phyloP scores from a whole-genome alignment of 257 asterid genomes.

The Anisodus tanguticus region DNA sequence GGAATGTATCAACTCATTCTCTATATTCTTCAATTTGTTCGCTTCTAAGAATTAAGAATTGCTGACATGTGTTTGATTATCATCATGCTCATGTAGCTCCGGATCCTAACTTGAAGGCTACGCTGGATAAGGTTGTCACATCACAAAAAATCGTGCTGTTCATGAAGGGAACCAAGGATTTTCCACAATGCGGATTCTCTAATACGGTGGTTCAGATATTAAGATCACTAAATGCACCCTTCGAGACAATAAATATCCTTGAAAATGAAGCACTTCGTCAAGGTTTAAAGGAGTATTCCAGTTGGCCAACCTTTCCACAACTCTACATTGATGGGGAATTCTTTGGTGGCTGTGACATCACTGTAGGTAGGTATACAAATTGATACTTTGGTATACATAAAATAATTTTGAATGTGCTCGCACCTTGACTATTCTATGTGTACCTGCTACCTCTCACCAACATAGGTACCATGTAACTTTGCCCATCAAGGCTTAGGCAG shows the following conservation, averaged over 20 bases:
- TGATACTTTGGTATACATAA: not conserved
- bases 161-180: slow-evolving; percentile 93
- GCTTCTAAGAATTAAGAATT: slow-evolving; percentile 11
- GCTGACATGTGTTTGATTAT: slow-evolving; percentile 21
- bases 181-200: slow-evolving; percentile 94
- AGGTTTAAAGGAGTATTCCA: slow-evolving; percentile 87
- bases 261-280: slow-evolving; percentile 80
- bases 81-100: slow-evolving; percentile 53
- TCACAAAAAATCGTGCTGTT: slow-evolving; percentile 76
- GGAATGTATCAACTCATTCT: not conserved
- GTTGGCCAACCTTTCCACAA: slow-evolving; percentile 96
- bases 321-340: slow-evolving; percentile 88
- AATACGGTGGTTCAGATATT: slow-evolving; percentile 83
- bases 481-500: not conserved
- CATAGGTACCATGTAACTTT: not conserved
- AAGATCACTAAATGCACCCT: slow-evolving; percentile 67
- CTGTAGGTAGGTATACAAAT: slow-evolving; percentile 55
- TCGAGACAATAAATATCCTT: slow-evolving; percentile 75
- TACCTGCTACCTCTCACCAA: not conserved
- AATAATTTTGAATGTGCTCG: not conserved
- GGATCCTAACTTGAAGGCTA: slow-evolving; percentile 70
- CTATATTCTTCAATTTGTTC: not conserved
- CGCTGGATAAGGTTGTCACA: slow-evolving; percentile 78
- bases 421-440: not conserved
- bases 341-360: slow-evolving; percentile 94